phyloP scores from a whole-genome alignment of 257 asterid genomes.

The Rauvolfia tetraphylla region DNA sequence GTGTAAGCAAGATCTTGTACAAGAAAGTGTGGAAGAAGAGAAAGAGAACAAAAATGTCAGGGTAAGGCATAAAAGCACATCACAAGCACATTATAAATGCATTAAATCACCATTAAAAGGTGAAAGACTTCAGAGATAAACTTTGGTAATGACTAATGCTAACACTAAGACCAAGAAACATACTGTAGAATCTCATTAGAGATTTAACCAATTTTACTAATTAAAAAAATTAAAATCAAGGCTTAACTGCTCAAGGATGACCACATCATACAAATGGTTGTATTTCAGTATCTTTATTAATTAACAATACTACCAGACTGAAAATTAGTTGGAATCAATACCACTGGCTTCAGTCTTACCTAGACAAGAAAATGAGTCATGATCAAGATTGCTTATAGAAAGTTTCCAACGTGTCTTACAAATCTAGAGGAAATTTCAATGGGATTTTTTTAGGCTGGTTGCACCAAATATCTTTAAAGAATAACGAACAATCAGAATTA shows the following conservation, averaged over 20 bases:
- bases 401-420: background rate
- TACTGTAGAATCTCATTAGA: background rate
- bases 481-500: background rate
- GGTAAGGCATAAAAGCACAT: background rate
- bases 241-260: background rate
- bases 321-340: background rate
- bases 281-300: background rate
- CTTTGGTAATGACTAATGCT: background rate
- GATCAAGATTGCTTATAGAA: background rate
- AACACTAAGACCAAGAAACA: background rate
- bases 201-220: background rate
- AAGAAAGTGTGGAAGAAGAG: background rate
- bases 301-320: background rate
- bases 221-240: background rate
- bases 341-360: background rate
- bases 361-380: too few relatives aligned
- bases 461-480: too few relatives aligned
- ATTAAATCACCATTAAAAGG: background rate
- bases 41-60: background rate
- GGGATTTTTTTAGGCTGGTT: too few relatives aligned
- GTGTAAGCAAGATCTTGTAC: background rate
- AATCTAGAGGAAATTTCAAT: background rate
- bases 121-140: background rate
- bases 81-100: background rate
- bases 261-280: background rate